Evolutionary conservation across 192 early-diverging fungal genomes (phyloP), one percentile per base, ranked within the genome.

Genomic region (Coemansia sp.): DNA sequence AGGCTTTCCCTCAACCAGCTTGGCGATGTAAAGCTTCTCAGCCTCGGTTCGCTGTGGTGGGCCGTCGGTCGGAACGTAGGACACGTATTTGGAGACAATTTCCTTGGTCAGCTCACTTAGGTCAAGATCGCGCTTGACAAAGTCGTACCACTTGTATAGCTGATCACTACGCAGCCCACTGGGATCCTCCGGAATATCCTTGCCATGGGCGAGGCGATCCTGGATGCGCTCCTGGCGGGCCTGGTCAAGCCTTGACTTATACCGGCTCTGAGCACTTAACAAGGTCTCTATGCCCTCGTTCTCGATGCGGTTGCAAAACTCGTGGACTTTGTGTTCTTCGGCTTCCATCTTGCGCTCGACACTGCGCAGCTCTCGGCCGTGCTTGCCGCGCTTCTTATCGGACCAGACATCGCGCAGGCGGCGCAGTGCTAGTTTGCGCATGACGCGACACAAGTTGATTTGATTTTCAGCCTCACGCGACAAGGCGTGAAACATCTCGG

Each of bases 391-490:
- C 34, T 62, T 62, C 59, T 65, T 52, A 9, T 49, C 60, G 22
- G 39, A 43, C 70, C 70, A 65, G 16, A 38, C 40, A 22, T 73
- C 74, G 37, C 65, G 78, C 63, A 76, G 53, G n/a, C 70, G 73
- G 24, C 67, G 45, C 41, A 81, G 67, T 7, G 78, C 78, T 55
- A 81, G 65, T 67, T 76, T 75, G 67, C 74, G 74, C 78, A 81
- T 81, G 20, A 68, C 62, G 16, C 67, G 70, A 22, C 78, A 69
- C 59, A 81, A 38, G 67, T 76, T 73, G 11, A 72, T 74, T 53
- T 59, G 65, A 38, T 52, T 39, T 43, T 81, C 78, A 50, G 70
- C 78, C 35, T 76, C 78, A 27, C 65, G 73, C 2, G 69, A 55
- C 35, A 61, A 56, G 9, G 39, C 50, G 30, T 67, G 49, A 22